A percentile compares a stretch with the other conserved stretches of the same genome.
Evolutionary conservation across 2,329 filamentous ascomycete genomes (phyloP).

Genomic region (Huntiella moniliformis): DNA sequence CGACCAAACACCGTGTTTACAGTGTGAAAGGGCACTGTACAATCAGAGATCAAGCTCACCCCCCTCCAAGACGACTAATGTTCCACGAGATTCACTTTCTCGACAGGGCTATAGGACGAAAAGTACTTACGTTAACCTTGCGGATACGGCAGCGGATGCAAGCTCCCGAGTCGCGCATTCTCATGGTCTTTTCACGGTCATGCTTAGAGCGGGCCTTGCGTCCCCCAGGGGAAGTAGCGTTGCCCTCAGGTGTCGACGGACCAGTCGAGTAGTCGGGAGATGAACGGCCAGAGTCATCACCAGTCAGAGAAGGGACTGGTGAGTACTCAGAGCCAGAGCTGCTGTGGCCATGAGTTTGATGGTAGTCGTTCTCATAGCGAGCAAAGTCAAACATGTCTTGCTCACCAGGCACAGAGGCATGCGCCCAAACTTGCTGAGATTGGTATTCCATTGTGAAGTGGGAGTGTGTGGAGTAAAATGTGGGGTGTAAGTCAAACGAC

Average conservation of each 20-base stretch:
- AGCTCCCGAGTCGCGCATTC: slow-evolving; percentile 29
- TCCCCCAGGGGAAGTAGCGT: background rate
- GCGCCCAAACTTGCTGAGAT: no score
- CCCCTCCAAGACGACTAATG: no score
- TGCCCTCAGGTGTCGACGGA: background rate
- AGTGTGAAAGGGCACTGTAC: no score
- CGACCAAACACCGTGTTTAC: no score
- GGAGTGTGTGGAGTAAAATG: no score
- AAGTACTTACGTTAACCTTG: slow-evolving; percentile 26
- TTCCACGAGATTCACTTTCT: no score
- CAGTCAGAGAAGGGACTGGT: background rate
- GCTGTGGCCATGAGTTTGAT: background rate
- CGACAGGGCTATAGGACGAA: background rate
- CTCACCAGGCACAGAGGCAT: no score
- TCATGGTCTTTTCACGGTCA: slow-evolving; percentile 27
- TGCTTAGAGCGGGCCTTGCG: slow-evolving; percentile 13
- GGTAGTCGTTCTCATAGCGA: no score
- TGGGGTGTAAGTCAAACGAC: no score
- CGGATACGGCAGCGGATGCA: slow-evolving; percentile 29
- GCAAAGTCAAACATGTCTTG: background rate
- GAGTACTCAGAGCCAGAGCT: background rate
- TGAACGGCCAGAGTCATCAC: background rate
- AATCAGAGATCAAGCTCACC: no score
- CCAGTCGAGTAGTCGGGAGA: slow-evolving; percentile 3
- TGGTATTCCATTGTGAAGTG: no score